Conservation (phyloP, 2,329 filamentous ascomycete genomes). For the Arthroderma sp. region DNA sequence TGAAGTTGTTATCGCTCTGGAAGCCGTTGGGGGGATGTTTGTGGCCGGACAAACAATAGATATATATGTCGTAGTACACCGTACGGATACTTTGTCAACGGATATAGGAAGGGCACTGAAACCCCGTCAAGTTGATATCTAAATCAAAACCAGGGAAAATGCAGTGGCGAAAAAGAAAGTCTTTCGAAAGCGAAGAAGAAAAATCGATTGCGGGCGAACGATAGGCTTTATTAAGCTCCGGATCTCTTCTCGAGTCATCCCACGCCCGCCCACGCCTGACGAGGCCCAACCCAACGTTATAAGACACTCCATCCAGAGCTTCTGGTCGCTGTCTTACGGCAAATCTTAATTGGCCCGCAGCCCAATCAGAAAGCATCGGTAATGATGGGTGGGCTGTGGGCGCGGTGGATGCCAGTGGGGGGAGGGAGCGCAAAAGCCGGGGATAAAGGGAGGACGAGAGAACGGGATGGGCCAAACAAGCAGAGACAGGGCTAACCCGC, state of each 20-base stretch:
- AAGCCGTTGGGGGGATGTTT: neutral
- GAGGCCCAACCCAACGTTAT: neutral
- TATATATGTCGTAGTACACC: neutral
- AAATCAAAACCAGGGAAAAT: neutral
- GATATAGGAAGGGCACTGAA: neutral
- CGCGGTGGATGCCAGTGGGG: constrained; percentile 4
- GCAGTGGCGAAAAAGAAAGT: neutral
- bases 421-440: constrained; percentile 4
- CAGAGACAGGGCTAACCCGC: constrained; percentile 4
- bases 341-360: neutral
- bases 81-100: neutral
- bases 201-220: neutral
- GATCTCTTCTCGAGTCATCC: constrained; percentile 1
- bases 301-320: constrained; percentile 4
- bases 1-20: neutral
- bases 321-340: neutral
- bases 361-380: constrained; percentile 1
- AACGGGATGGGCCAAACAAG: constrained; percentile 3
- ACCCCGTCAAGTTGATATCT: neutral
- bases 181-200: neutral
- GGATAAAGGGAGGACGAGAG: neutral
- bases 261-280: neutral
- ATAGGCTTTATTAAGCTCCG: constrained; percentile 1
- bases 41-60: constrained; percentile 3
- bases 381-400: neutral